Evolutionary conservation across 345 rosid genomes (phyloP).

Genomic region (Gossypioides kirkii): DNA sequence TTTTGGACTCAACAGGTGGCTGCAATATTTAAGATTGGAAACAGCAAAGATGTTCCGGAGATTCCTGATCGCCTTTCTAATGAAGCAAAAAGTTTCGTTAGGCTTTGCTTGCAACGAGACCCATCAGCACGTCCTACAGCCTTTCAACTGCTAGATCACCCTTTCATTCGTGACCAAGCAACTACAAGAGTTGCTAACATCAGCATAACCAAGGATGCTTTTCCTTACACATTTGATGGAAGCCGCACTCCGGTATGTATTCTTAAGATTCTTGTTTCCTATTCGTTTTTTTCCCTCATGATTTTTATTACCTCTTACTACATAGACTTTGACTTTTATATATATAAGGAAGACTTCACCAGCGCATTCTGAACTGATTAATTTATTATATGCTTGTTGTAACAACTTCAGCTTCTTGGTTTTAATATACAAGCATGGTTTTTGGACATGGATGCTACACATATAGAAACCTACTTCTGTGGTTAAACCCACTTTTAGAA

Average conservation of each 20-base stretch:
- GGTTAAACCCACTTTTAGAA: neutral
- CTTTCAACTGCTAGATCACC: constrained; percentile 63
- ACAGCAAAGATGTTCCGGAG: constrained; percentile 88
- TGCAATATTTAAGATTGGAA: constrained; percentile 95
- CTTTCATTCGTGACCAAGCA: constrained; percentile 62
- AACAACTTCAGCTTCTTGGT: neutral
- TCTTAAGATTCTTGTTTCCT: constrained; percentile 5
- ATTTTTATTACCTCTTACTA: neutral
- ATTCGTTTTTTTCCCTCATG: neutral
- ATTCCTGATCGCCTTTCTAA: constrained; percentile 87
- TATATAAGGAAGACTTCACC: neutral
- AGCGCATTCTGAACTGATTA: neutral
- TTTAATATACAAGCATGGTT: constrained; percentile 5
- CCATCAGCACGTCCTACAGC: constrained; percentile 85
- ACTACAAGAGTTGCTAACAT: constrained; percentile 42
- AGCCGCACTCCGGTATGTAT: constrained; percentile 58
- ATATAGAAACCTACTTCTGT: neutral
- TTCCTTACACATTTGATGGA: constrained; percentile 59
- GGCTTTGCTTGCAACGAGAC: constrained; percentile 82
- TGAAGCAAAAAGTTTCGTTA: constrained; percentile 72
- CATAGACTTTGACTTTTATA: neutral
- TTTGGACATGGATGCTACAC: neutral
- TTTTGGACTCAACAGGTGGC: constrained; percentile 67
- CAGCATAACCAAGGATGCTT: constrained; percentile 48
- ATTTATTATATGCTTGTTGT: neutral